A percentile compares a stretch with the other conserved stretches of the same genome.
phyloP scores from a whole-genome alignment of 495 filamentous ascomycete genomes.

The Penicillium pancosmium region DNA sequence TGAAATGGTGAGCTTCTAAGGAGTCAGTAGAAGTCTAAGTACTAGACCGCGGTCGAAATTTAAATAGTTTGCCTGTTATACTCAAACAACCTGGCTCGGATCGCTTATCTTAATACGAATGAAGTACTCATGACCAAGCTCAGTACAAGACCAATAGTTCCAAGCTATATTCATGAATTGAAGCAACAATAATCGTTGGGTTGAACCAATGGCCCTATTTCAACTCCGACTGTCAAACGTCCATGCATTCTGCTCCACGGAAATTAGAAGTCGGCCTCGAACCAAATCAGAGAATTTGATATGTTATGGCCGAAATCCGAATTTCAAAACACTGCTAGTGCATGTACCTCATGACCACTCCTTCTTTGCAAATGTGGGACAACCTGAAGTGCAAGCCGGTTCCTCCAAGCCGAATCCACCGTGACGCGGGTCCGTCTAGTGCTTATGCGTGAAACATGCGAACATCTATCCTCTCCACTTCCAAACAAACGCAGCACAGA shows the following conservation, averaged over 20 bases:
- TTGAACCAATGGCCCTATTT: not conserved
- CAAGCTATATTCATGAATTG: too few species aligned
- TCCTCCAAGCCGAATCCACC: not conserved
- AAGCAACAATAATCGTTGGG: too few species aligned
- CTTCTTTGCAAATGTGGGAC: not conserved
- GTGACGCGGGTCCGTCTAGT: not conserved
- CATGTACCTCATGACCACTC: not conserved
- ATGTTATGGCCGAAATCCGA: not conserved
- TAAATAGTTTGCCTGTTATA: not conserved
- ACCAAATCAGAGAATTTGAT: not conserved
- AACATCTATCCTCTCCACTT: not conserved
- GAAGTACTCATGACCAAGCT: too few species aligned
- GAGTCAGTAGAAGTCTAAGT: not conserved
- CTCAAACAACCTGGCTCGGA: not conserved
- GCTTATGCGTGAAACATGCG: not conserved
- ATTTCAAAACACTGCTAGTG: not conserved
- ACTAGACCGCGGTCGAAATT: not conserved
- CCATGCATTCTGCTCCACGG: not conserved
- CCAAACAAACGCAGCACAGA: not conserved
- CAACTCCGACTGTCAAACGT: not conserved
- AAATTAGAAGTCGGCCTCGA: not conserved
- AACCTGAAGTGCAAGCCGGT: not conserved
- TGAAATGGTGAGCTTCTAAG: conserved; percentile 53
- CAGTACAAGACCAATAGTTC: too few species aligned
- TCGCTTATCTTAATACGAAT: not conserved